A percentile compares a stretch with the other conserved stretches of the same genome.
These are phyloP conservation scores for Tephrocybe sp. DNA, from an alignment of 768 basidiomycete genomes.

Conservation along the genomic window DNA sequence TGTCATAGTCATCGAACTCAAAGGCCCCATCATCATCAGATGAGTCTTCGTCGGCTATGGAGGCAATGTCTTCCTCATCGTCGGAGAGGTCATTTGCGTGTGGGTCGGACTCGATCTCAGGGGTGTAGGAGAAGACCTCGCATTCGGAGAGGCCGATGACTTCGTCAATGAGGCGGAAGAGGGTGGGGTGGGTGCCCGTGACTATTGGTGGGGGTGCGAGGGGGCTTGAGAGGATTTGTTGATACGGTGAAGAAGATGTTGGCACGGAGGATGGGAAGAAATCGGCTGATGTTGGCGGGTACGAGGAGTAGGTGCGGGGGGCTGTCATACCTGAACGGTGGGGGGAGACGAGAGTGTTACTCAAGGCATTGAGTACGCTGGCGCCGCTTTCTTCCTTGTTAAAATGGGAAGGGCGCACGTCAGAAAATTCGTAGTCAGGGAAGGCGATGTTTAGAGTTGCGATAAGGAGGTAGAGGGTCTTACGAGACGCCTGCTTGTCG, in stretches of 20 bases:
- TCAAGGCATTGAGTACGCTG: constrained; percentile 79
- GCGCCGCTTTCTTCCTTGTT: constrained; percentile 80
- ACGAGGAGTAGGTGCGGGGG: constrained; percentile 84
- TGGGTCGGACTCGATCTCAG: constrained; percentile 93
- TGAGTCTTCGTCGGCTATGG: constrained; percentile 64
- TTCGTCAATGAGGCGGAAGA: constrained; percentile 87
- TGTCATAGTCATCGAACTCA: constrained; percentile 80
- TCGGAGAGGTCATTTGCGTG: constrained; percentile 83
- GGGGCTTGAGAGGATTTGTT: constrained; percentile 60
- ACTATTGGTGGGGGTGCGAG: constrained; percentile 71
- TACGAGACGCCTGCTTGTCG: constrained; percentile 79
- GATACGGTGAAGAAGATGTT: constrained; percentile 68
- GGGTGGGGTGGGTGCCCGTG: constrained; percentile 83
- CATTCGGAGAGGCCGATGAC: constrained; percentile 89
- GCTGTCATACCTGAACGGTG: constrained; percentile 65
- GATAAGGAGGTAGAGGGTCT: constrained; percentile 95
- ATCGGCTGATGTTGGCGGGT: constrained; percentile 70
- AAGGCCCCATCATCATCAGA: constrained; percentile 77
- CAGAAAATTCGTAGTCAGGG: constrained; percentile 96
- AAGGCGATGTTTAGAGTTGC: constrained; percentile 96
- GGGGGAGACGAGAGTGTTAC: constrained; percentile 78
- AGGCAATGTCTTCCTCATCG: constrained; percentile 74
- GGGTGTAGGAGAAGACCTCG: constrained; percentile 93
- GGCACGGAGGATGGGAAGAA: constrained; percentile 78
- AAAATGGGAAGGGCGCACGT: constrained; percentile 89